Evolutionary conservation across 768 basidiomycete genomes (phyloP).

Genomic region (Russula sp.): DNA sequence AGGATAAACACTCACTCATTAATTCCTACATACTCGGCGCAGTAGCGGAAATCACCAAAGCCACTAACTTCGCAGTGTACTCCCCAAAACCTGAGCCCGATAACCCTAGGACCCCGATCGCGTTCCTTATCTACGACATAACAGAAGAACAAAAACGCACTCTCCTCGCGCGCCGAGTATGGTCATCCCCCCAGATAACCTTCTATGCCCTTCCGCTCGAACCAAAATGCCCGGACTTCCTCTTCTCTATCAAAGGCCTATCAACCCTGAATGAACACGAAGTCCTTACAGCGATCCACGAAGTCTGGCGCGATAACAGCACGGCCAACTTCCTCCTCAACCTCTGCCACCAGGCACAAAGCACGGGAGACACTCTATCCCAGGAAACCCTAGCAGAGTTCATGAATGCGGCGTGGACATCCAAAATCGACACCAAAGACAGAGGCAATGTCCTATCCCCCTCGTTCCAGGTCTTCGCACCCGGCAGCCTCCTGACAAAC

Average conservation of each 20-base stretch:
- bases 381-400: no score
- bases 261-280: neutral
- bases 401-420: no score
- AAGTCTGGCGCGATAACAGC: neutral
- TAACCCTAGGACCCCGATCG: neutral
- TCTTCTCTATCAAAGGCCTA: neutral
- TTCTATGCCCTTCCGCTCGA: neutral
- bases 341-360: no score
- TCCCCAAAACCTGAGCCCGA: neutral
- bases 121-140: neutral
- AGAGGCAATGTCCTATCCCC: no score
- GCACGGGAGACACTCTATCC: no score
- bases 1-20: neutral
- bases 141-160: neutral
- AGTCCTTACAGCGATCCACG: neutral
- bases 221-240: neutral
- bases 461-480: no score
- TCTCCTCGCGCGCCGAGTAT: neutral
- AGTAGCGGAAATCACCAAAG: neutral
- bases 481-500: no score
- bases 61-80: neutral
- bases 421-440: no score
- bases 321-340: no score
- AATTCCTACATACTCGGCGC: neutral
- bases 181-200: neutral